Percentiles rank a stretch among this genome's conserved stretches.
phyloP scores from a whole-genome alignment of 345 rosid species.

The Salix caprea region DNA sequence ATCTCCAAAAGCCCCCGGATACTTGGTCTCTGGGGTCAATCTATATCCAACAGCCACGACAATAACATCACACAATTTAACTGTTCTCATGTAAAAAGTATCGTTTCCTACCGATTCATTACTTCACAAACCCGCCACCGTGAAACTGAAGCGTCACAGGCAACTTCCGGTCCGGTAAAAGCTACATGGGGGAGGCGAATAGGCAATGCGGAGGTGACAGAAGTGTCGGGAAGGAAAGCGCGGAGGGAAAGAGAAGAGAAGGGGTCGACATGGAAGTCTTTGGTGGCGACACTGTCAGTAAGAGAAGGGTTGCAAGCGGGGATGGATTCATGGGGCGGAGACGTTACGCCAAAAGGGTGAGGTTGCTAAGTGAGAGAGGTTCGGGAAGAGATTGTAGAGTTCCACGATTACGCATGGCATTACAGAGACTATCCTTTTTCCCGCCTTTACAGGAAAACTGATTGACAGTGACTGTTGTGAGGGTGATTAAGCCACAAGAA shows the following conservation, averaged over 20 bases:
- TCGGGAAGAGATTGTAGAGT: slow-evolving; percentile 66
- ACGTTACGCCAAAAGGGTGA: slow-evolving; percentile 59
- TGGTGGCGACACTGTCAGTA: slow-evolving; percentile 87
- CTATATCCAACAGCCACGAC: slow-evolving; percentile 92
- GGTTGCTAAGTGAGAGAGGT: slow-evolving; percentile 39
- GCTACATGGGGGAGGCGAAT: background rate
- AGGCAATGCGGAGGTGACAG: slow-evolving; percentile 28
- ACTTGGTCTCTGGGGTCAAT: slow-evolving; percentile 84
- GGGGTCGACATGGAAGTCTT: slow-evolving; percentile 93
- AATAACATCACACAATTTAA: slow-evolving; percentile 74
- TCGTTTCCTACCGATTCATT: slow-evolving; percentile 87
- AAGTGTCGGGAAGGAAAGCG: slow-evolving; percentile 85
- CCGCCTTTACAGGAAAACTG: background rate
- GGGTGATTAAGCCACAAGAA: background rate
- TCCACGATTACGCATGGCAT: slow-evolving; percentile 91
- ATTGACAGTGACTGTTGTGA: background rate
- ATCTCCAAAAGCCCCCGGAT: slow-evolving; percentile 84
- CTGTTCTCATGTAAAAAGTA: slow-evolving; percentile 69
- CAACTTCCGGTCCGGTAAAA: slow-evolving; percentile 51
- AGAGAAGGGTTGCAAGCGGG: slow-evolving; percentile 72
- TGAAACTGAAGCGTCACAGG: slow-evolving; percentile 89
- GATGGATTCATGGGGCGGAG: slow-evolving; percentile 81
- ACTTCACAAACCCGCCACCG: slow-evolving; percentile 93
- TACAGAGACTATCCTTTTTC: too few relatives aligned
- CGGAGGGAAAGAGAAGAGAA: slow-evolving; percentile 74